phyloP scores from a whole-genome alignment of 2,329 filamentous ascomycete genomes.

The Aspergillus arachidicola region DNA sequence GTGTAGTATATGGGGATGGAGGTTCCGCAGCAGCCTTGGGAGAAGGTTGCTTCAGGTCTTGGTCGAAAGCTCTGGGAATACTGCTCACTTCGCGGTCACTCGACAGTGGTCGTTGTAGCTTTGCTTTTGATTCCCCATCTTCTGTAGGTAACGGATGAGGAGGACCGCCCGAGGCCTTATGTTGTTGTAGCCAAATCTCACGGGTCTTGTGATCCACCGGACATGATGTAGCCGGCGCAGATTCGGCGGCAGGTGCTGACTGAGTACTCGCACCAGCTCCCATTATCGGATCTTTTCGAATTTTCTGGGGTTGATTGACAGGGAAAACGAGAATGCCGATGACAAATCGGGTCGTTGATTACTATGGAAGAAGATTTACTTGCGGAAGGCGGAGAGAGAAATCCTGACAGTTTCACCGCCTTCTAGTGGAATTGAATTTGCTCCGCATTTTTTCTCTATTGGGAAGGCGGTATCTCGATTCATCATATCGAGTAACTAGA shows the following conservation, averaged over 20 bases:
- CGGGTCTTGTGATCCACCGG: constrained; percentile 90
- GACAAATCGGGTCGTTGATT: constrained; percentile 10
- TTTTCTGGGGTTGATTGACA: background rate
- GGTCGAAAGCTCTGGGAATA: constrained; percentile 67
- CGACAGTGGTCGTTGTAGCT: constrained; percentile 55
- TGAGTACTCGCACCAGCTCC: constrained; percentile 43
- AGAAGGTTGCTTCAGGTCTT: constrained; percentile 20
- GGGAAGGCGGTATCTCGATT: background rate
- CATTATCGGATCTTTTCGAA: constrained; percentile 29
- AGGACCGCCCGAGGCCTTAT: constrained; percentile 38
- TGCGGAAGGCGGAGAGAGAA: constrained; percentile 22
- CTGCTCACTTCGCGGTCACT: constrained; percentile 74
- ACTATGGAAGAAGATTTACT: constrained; percentile 18
- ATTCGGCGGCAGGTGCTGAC: constrained; percentile 25
- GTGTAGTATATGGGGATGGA: constrained; percentile 35
- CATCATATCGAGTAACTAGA: background rate
- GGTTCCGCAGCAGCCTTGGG: constrained; percentile 26
- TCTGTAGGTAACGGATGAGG: constrained; percentile 35
- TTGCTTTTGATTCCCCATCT: constrained; percentile 29
- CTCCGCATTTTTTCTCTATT: background rate
- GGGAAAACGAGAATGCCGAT: background rate
- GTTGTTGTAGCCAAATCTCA: constrained; percentile 76
- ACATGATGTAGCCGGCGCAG: constrained; percentile 56
- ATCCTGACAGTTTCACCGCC: constrained; percentile 21
- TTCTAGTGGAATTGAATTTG: background rate